Evolutionary conservation across 2,329 filamentous ascomycete species (phyloP).

Genomic region (Cordyceps farinosa): DNA sequence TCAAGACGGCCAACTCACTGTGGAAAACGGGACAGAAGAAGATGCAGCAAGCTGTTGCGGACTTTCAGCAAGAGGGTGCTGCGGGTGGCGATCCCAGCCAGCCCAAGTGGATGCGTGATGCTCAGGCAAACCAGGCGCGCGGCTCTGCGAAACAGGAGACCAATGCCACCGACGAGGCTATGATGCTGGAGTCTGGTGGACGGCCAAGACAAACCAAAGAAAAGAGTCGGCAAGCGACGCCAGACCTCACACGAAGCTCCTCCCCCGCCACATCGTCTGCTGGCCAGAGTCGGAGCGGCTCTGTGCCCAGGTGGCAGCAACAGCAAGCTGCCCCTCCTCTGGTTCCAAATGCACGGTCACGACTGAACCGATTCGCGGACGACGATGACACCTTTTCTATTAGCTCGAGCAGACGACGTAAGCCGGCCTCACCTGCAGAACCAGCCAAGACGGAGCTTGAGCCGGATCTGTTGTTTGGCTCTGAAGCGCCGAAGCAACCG

Average conservation of each 20-base stretch:
- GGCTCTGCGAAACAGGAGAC: conserved; percentile 18
- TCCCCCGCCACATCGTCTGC: conserved; percentile 46
- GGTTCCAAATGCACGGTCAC: conserved; percentile 39
- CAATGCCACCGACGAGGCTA: conserved; percentile 65
- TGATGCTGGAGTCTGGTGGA: conserved; percentile 70
- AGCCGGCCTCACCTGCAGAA: conserved; percentile 48
- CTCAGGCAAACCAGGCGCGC: conserved; percentile 40
- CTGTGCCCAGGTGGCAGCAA: conserved; percentile 60
- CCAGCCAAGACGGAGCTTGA: conserved; percentile 41
- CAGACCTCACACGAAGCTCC: conserved; percentile 43
- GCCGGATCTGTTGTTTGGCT: conserved; percentile 61
- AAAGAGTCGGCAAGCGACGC: conserved; percentile 24
- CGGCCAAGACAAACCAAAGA: conserved; percentile 45
- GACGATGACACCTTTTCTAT: conserved; percentile 80
- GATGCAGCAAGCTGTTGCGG: conserved; percentile 85
- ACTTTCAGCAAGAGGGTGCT: conserved; percentile 66
- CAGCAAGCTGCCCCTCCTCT: conserved; percentile 36
- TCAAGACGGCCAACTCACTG: conserved; percentile 91
- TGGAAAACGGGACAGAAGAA: conserved; percentile 96
- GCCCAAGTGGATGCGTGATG: conserved; percentile 93
- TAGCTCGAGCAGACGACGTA: conserved; percentile 79
- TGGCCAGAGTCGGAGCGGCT: conserved; percentile 42
- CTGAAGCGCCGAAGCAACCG: conserved; percentile 34
- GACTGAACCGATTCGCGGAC: conserved; percentile 67
- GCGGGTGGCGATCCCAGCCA: conserved; percentile 63